phyloP scores from a whole-genome alignment of 352 stramenopile genomes.

The Globisporangium mamillatum region DNA sequence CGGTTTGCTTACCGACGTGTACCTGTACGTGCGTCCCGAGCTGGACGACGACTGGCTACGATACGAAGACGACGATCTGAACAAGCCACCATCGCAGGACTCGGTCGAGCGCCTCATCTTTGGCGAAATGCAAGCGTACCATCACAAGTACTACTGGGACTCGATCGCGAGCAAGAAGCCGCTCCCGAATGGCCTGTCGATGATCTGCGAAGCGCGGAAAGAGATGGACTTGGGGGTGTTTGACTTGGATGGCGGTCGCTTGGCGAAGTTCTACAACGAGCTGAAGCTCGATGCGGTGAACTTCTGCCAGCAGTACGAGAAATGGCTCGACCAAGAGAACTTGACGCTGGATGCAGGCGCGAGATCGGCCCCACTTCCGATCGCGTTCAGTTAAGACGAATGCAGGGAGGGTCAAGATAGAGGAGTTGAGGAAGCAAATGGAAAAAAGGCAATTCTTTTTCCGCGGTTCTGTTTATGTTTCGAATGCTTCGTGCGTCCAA shows the following conservation, averaged over 20 bases:
- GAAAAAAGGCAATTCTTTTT: not conserved
- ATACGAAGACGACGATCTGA: slow-evolving; percentile 79
- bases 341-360: slow-evolving; percentile 35
- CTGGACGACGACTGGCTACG: slow-evolving; percentile 81
- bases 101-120: slow-evolving; percentile 75
- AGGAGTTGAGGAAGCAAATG: not conserved
- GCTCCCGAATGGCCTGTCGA: slow-evolving; percentile 40
- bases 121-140: slow-evolving; percentile 84
- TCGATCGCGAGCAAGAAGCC: slow-evolving; percentile 44
- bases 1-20: slow-evolving; percentile 72
- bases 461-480: not conserved
- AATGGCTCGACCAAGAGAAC: slow-evolving; percentile 74
- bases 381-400: slow-evolving; percentile 49
- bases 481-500: not conserved
- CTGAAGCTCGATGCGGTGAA: slow-evolving; percentile 66
- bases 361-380: slow-evolving; percentile 39
- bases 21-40: slow-evolving; percentile 72
- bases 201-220: slow-evolving; percentile 58
- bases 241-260: slow-evolving; percentile 55
- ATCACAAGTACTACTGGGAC: slow-evolving; percentile 85
- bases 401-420: not conserved
- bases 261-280: slow-evolving; percentile 62
- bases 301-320: slow-evolving; percentile 84
- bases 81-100: slow-evolving; percentile 64
- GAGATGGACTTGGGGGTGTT: slow-evolving; percentile 59